Percentiles rank a stretch among this genome's conserved stretches.
These are phyloP conservation scores for Akanthomyces muscarius DNA, from an alignment of 2,329 filamentous ascomycete species.

Conservation along the genomic window DNA sequence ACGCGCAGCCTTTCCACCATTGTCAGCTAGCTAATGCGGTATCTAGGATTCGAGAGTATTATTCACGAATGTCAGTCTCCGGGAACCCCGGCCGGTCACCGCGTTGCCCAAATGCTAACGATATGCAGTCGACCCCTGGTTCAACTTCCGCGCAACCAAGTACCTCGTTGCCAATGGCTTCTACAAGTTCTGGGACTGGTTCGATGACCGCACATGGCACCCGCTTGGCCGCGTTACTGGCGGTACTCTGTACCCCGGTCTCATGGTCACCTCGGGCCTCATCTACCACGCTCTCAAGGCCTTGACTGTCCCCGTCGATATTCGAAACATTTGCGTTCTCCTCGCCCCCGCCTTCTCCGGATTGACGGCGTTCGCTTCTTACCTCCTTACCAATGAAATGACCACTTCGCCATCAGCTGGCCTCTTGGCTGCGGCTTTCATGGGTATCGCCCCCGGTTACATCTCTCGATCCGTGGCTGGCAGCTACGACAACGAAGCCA, in stretches of 20 bases:
- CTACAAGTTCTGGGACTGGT: conserved; percentile 99
- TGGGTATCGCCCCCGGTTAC: conserved; percentile 96
- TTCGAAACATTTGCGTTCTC: conserved; percentile 96
- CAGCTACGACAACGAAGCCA: conserved; percentile 99
- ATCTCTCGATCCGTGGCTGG: conserved; percentile 97
- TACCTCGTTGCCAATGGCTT: conserved; percentile 96
- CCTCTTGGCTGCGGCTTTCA: conserved; percentile 88
- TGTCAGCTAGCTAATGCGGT: conserved; percentile 29
- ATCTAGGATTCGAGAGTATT: conserved; percentile 88
- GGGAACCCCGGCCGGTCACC: conserved; percentile 18
- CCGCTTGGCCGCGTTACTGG: conserved; percentile 96
- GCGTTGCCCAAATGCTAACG: conserved; percentile 25
- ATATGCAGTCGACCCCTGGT: conserved; percentile 89
- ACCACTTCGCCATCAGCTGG: conserved; percentile 91
- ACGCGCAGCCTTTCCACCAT: not conserved
- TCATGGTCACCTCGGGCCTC: conserved; percentile 97
- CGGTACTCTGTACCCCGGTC: conserved; percentile 94
- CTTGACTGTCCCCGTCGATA: conserved; percentile 89
- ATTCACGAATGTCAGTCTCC: conserved; percentile 91
- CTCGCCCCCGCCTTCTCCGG: conserved; percentile 93
- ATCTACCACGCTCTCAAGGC: conserved; percentile 93
- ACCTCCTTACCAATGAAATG: conserved; percentile 97
- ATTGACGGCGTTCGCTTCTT: conserved; percentile 85
- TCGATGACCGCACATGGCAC: conserved; percentile 99
- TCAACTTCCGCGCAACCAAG: conserved; percentile 98